Conservation (phyloP, 352 stramenopile genomes). For the Phytopythium montanum region DNA sequence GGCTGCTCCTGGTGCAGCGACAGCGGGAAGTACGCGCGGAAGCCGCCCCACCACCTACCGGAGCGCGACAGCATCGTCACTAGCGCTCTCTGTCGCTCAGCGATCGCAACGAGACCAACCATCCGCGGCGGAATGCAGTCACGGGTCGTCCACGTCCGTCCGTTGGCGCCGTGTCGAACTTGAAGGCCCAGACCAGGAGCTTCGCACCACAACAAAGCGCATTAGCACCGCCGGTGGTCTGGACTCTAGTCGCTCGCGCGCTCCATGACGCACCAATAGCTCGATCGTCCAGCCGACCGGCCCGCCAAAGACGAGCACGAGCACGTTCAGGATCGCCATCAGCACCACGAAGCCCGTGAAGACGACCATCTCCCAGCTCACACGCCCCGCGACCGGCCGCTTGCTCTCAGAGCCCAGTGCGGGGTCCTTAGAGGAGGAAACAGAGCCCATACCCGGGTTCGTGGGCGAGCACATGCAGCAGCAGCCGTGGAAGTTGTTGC, state of each 20-base stretch:
- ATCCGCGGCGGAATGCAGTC: conserved; percentile 23
- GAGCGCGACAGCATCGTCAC: background rate
- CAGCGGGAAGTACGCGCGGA: conserved; percentile 39
- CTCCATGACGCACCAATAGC: conserved; percentile 12
- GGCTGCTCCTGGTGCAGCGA: conserved; percentile 34
- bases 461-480: too few species aligned
- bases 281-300: conserved; percentile 23
- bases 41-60: conserved; percentile 34
- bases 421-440: too few species aligned
- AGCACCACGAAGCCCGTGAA: conserved; percentile 14
- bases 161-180: conserved; percentile 32
- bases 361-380: conserved; percentile 6
- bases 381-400: background rate
- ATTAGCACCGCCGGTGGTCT: background rate
- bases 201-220: conserved; percentile 1
- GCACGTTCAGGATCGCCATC: conserved; percentile 13
- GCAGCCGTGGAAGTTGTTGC: background rate
- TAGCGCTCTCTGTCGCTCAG: background rate
- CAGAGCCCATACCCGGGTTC: background rate
- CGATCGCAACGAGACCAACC: conserved; percentile 9
- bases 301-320: conserved; percentile 21
- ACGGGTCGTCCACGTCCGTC: conserved; percentile 36
- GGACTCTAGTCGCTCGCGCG: background rate
- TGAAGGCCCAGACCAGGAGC: conserved; percentile 26
- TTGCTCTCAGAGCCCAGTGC: background rate